Evolutionary conservation across 2,329 filamentous ascomycete genomes (phyloP), one percentile per base, ranked within the genome.

Genomic region (Ophiostoma perfectum): DNA sequence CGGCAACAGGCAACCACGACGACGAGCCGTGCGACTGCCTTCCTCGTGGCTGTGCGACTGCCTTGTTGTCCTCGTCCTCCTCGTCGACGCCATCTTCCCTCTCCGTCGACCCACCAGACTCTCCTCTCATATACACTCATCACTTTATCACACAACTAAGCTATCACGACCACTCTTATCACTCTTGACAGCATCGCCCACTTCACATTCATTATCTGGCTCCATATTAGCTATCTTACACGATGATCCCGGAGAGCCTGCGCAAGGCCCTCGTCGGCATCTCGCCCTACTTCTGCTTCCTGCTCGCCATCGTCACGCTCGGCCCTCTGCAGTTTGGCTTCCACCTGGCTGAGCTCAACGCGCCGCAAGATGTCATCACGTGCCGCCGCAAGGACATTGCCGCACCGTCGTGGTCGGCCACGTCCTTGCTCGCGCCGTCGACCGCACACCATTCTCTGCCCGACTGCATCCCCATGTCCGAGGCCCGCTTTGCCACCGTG

Each of bases 261-360:
- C 67, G 69, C 52, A 67, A 77, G 68, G 76, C 75, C 68, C 71
- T 81, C 67, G 77, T 76, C 71, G 79, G 82, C 73, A 81, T 93
- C 68, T 95, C 92, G 47, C 82, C 86, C 5, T 96, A 92, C 78
- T 86, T 98, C 74, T 76, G 95, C 74, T 86, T 92, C 75, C 80
- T 95, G 64, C 85, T 98, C 68, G 80, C 88, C 70, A 83, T 93
- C 70, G 87, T 91, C 60, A 96, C 93, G 0, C 80, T 97, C 18
- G 95, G 94, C 0, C 92, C 95, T 1, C 84, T 98, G 62, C 92
- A 97, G 75, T 99, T 97, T 76, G 95, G 95, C 71, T 97, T 92
- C 79, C 94, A 98, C 78, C 79, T 98, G 77, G 91, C 93, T 73
- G 95, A 98, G 78, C 86, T 99, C 71, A 99, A 99, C 78, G 92